These are phyloP conservation scores for Termitomyces sp. DNA, from an alignment of 768 basidiomycete genomes.

Conservation along the genomic window DNA sequence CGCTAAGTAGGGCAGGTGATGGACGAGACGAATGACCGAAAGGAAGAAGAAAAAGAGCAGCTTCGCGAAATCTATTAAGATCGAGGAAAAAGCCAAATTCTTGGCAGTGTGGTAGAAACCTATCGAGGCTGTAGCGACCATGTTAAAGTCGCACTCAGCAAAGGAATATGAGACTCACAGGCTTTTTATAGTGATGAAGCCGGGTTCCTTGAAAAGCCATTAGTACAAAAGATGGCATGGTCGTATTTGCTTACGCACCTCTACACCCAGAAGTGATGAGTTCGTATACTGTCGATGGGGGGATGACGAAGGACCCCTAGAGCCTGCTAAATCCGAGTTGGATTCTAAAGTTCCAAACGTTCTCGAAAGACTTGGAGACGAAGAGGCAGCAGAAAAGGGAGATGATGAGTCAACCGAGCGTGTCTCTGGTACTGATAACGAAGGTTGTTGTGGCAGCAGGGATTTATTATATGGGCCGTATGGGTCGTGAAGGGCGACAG, in stretches of 20 bases:
- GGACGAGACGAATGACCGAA: slow-evolving; percentile 43
- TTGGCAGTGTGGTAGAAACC: slow-evolving; percentile 49
- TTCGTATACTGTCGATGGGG: slow-evolving; percentile 27
- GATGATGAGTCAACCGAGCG: slow-evolving; percentile 25
- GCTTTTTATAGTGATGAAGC: slow-evolving; percentile 28
- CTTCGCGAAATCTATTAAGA: slow-evolving; percentile 38
- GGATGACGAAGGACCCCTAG: slow-evolving; percentile 35
- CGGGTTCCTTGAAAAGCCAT: slow-evolving; percentile 29
- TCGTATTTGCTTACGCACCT: slow-evolving; percentile 23
- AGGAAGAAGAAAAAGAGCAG: slow-evolving; percentile 40
- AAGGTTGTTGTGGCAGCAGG: slow-evolving; percentile 26
- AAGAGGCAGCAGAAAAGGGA: slow-evolving; percentile 39
- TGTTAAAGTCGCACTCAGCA: neutral
- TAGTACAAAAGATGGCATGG: neutral
- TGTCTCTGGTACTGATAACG: slow-evolving; percentile 25
- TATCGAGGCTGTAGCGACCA: slow-evolving; percentile 40
- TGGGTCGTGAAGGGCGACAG: slow-evolving; percentile 46
- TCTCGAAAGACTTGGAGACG: slow-evolving; percentile 39
- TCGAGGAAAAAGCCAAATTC: slow-evolving; percentile 67
- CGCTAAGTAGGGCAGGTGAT: slow-evolving; percentile 41
- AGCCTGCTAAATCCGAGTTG: slow-evolving; percentile 37
- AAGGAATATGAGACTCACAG: slow-evolving; percentile 23
- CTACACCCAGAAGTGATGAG: slow-evolving; percentile 31
- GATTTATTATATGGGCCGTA: slow-evolving; percentile 30
- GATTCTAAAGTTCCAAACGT: slow-evolving; percentile 28